Conservation (phyloP, 805 yeast species). For the Ogataea siamensis region DNA sequence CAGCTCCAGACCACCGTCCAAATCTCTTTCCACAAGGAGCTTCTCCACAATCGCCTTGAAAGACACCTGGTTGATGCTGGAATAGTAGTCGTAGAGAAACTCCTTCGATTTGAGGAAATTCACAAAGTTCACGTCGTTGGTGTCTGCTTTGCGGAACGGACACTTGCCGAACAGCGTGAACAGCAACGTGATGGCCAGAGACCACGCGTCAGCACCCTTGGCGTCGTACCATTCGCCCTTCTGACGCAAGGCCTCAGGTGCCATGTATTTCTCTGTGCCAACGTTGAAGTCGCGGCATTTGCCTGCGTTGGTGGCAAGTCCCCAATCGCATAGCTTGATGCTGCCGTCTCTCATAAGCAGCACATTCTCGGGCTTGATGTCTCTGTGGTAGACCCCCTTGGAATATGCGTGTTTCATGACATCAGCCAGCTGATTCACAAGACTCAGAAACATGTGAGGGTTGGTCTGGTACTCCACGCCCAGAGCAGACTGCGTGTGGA, state of each 20-base stretch:
- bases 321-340: constrained; percentile 73
- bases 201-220: constrained; percentile 52
- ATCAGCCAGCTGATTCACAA: constrained; percentile 48
- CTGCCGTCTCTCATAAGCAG: constrained; percentile 49
- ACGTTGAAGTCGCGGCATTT: constrained; percentile 39
- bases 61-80: constrained; percentile 42
- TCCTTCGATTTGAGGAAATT: constrained; percentile 41
- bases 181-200: constrained; percentile 50
- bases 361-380: constrained; percentile 72
- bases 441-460: constrained; percentile 22
- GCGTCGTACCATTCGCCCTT: constrained; percentile 37
- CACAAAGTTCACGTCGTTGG: constrained; percentile 43
- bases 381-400: constrained; percentile 63
- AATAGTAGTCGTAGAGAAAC: constrained; percentile 48
- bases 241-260: constrained; percentile 44
- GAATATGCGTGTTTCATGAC: constrained; percentile 58
- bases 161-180: constrained; percentile 51
- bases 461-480: constrained; percentile 30
- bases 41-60: constrained; percentile 41
- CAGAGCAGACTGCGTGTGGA: constrained; percentile 32
- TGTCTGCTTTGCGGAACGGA: constrained; percentile 45
- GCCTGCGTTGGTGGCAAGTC: constrained; percentile 48
- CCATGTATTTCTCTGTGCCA: constrained; percentile 61
- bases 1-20: constrained; percentile 33
- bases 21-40: constrained; percentile 41